Evolutionary conservation across 306 rosid species (phyloP), one percentile per base, ranked within the genome.

Genomic region (Urtica urens): DNA sequence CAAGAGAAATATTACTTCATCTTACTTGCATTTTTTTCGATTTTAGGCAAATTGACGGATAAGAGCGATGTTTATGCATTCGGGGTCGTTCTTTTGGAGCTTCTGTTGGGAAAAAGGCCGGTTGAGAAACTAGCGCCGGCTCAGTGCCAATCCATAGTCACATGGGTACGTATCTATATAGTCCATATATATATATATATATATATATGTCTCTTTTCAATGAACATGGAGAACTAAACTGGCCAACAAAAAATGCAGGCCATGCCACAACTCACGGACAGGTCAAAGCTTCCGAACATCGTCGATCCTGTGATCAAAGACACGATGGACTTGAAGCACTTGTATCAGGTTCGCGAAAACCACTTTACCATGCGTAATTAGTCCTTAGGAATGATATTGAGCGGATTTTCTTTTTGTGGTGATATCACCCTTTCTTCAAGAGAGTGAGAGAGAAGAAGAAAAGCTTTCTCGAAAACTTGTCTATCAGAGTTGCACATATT

Each of bases 51-150:
- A 53, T 73, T 90, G 72, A 79, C 92, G 1, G 95, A 81, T 57
- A 90, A 90, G 74, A 90, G 99, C 62, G 99, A 90, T 62, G 99
- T 90, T 0, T 90, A 85, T 55, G 99, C 85, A 3, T 90, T 79
- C 41, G 99, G 99, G 24, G 78, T 90, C 18, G 95, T 90, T 44
- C 94, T 90, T 30, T 55, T 90, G 49, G 99, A 90, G 76, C 94
- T 90, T 23, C 72, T 85, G 6, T 39, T 85, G 14, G 95, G 92
- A 55, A 82, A 74, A 66, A 81, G 68, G 70, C 99, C 94, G 0
- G 95, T 90, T 27, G 94, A 85, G 56, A 90, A 85, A 77, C 59
- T 77, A 70, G 70, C 83, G 59, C 94, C 87, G 44, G 51, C 87
- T 67, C 87, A 75, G 59, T 85, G 94, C 69, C 95, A 79, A 73